Evolutionary conservation across 106 monocot species (phyloP), one percentile per base, ranked within the genome.

Genomic region (Xerophyta viscosa): DNA sequence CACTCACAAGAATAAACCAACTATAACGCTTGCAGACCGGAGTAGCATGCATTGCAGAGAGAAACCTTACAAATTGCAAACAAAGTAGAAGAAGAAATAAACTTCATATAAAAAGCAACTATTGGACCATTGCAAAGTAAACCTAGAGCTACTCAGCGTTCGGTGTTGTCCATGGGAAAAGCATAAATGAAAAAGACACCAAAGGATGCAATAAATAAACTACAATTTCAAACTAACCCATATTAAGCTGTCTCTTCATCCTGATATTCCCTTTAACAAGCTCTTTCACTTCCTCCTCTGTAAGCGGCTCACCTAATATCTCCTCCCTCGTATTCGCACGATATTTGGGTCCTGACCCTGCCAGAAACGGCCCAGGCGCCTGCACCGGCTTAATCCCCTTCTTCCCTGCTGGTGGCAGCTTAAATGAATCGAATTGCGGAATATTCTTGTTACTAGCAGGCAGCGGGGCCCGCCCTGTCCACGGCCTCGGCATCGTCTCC

Each of bases 311-410:
- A 14, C 96, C 96, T 6, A 98, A 41, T 0, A 85, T 65, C 68
- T 89, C 96, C 70, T 89, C 96, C 54, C 89, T 89, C 2, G 79
- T 60, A 10, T 27, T 47, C 2, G 87, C 66, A 17, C 10, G 42
- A 20, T 81, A 65, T 65, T 60, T 89, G 0, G 96, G 86, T 44
- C 82, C 89, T 27, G 72, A 57, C 36, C 85, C 89, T 0, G 67
- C 44, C 36, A 82, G 12, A 66, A 79, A 96, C 2, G 96, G 96
- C 29, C 89, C 96, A 0, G 96, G 89, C 30, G 75, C 30, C 75
- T 96, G 96, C 56, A 96, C 79, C 0, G 88, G 70, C 79, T 96
- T 96, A 58, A 96, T 89, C 41, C 88, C 89, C 57, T 98, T 98
- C 89, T 98, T 98, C 51, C 79, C 81, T 0, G 72, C 69, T 3